Percentiles rank a stretch among this genome's conserved stretches.
Evolutionary conservation across 2,329 filamentous ascomycete genomes (phyloP).

Genomic region (Coniella vitis): DNA sequence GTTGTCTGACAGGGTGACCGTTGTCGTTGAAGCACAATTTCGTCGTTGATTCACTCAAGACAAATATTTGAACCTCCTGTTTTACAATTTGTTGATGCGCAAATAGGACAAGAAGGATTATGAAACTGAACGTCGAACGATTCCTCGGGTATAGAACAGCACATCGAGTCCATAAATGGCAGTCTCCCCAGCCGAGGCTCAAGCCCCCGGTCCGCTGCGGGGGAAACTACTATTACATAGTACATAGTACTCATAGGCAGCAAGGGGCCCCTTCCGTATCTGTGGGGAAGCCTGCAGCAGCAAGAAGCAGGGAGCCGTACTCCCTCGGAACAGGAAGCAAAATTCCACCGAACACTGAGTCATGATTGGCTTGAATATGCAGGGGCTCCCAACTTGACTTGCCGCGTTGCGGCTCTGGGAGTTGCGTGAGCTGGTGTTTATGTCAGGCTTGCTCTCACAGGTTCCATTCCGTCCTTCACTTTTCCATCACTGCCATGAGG

Average conservation of each 20-base stretch:
- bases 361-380: neutral
- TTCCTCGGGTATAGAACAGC: neutral
- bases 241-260: too few species aligned
- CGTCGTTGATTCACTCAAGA: neutral
- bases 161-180: neutral
- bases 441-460: too few species aligned
- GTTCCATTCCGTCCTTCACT: too few species aligned
- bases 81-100: neutral
- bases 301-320: neutral
- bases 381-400: conserved; percentile 2
- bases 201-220: neutral
- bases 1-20: neutral
- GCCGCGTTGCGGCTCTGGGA: neutral
- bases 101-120: neutral
- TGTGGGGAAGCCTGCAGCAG: neutral
- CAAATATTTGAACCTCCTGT: too few species aligned
- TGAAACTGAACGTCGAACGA: neutral
- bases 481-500: too few species aligned
- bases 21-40: neutral
- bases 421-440: neutral
- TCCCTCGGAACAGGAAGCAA: conserved; percentile 4
- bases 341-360: neutral
- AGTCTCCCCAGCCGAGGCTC: conserved; percentile 2
- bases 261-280: neutral
- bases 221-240: too few species aligned